Evolutionary conservation across 306 rosid genomes (phyloP).

Genomic region (Vigna radiata): DNA sequence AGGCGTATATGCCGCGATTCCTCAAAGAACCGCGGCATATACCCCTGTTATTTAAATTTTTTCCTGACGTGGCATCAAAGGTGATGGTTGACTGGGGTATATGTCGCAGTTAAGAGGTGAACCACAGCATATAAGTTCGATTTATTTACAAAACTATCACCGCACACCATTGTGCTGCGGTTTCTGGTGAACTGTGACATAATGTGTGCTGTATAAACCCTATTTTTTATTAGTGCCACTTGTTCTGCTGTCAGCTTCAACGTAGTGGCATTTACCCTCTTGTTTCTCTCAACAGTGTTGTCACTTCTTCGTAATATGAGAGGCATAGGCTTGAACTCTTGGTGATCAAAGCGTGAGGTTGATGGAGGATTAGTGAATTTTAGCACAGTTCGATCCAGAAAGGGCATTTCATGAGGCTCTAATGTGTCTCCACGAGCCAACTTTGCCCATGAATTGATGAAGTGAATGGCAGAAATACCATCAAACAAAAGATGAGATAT

Average conservation of each 20-base stretch:
- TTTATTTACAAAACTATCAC: too few relatives aligned
- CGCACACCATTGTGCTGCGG: too few relatives aligned
- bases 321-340: constrained; percentile 28
- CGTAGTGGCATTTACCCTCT: neutral
- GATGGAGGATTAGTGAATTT: neutral
- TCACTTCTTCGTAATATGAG: constrained; percentile 24
- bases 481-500: neutral
- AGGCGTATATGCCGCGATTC: too few relatives aligned
- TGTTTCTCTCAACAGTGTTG: neutral
- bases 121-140: too few relatives aligned
- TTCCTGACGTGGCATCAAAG: too few relatives aligned
- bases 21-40: too few relatives aligned
- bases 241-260: constrained; percentile 22
- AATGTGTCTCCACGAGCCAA: neutral
- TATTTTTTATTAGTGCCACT: too few relatives aligned
- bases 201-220: too few relatives aligned
- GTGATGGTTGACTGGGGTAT: too few relatives aligned
- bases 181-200: too few relatives aligned
- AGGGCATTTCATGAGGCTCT: neutral
- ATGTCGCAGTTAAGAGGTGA: too few relatives aligned
- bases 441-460: constrained; percentile 6
- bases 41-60: too few relatives aligned
- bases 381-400: neutral
- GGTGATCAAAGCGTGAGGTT: constrained; percentile 22
- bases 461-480: neutral